These are phyloP conservation scores for Apophysomyces elegans DNA, from an alignment of 371 early-diverging fungal genomes.

Conservation along the genomic window DNA sequence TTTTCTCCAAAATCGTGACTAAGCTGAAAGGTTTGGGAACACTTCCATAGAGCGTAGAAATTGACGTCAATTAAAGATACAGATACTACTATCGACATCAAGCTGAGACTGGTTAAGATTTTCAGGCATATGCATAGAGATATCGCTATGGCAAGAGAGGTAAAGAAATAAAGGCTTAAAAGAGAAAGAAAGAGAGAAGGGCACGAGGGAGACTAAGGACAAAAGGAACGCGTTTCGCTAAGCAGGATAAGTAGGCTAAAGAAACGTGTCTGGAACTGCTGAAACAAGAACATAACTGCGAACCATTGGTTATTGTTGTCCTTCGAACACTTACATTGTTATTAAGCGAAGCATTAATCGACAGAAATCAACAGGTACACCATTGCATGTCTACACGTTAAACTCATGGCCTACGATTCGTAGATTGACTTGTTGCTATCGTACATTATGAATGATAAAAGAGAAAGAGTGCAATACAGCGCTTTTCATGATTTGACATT, in stretches of 20 bases:
- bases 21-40: constrained; percentile 33
- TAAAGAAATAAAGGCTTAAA: neutral
- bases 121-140: constrained; percentile 67
- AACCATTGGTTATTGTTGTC: constrained; percentile 44
- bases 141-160: constrained; percentile 55
- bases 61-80: constrained; percentile 30
- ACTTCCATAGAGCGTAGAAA: constrained; percentile 10
- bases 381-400: neutral
- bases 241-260: constrained; percentile 39
- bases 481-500: constrained; percentile 38
- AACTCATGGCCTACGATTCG: too few relatives aligned
- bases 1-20: constrained; percentile 38
- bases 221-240: neutral
- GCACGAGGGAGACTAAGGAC: too few relatives aligned
- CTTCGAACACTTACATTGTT: constrained; percentile 53
- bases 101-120: constrained; percentile 50
- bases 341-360: constrained; percentile 53
- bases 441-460: constrained; percentile 36
- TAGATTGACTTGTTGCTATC: constrained; percentile 45
- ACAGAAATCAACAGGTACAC: constrained; percentile 52
- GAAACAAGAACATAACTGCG: constrained; percentile 39
- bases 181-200: too few relatives aligned
- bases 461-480: constrained; percentile 33
- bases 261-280: constrained; percentile 49
- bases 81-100: constrained; percentile 44